phyloP scores from a whole-genome alignment of 2,329 filamentous ascomycete genomes.

The Alternaria burnsii region DNA sequence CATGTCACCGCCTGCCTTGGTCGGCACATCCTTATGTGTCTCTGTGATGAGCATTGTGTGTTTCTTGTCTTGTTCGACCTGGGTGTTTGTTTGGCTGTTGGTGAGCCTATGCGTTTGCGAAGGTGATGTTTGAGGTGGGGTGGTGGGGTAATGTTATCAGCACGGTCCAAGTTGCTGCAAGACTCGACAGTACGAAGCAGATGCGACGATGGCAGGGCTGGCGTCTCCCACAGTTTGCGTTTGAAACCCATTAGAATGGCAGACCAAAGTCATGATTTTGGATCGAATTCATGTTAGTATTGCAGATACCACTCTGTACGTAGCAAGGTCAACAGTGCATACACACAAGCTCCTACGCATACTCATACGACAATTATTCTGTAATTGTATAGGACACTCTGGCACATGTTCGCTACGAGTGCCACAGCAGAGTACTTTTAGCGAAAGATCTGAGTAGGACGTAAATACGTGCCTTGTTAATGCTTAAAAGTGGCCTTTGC shows the following conservation, averaged over 20 bases:
- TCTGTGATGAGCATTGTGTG: constrained; percentile 66
- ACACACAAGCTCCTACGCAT: neutral
- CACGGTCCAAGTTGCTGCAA: constrained; percentile 18
- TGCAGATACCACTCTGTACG: neutral
- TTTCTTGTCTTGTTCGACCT: constrained; percentile 5
- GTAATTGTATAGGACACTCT: neutral
- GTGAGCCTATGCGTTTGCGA: constrained; percentile 9
- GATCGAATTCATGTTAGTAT: neutral
- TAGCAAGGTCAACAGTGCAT: neutral
- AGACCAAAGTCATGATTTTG: neutral
- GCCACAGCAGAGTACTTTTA: neutral
- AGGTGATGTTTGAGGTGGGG: constrained; percentile 18
- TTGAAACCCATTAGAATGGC: no score
- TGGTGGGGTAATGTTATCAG: constrained; percentile 23
- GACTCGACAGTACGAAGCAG: neutral
- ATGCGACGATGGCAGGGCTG: neutral
- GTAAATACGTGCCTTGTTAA: neutral
- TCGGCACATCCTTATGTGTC: constrained; percentile 66
- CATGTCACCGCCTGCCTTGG: constrained; percentile 67
- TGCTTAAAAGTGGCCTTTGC: neutral
- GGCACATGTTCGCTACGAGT: neutral
- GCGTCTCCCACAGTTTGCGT: neutral
- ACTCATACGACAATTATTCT: neutral
- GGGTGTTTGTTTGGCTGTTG: neutral
- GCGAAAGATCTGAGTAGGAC: neutral